Conservation (phyloP, 306 rosid species). For the Sicyos edulis region DNA sequence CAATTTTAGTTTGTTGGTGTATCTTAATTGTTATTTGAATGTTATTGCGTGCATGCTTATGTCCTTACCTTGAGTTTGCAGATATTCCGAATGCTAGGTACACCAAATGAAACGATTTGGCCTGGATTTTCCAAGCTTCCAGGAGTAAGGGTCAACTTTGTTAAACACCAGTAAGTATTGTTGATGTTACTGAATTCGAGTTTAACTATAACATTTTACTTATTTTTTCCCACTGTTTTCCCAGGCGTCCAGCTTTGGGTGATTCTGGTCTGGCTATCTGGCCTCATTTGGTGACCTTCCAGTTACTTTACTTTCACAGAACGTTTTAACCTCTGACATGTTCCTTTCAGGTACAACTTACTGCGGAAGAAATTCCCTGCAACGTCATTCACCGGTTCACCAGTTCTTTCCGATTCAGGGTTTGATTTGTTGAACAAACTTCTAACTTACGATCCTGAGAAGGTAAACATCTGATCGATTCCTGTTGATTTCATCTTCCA, state of each 20-base stretch:
- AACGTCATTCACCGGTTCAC: constrained; percentile 92
- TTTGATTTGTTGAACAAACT: constrained; percentile 97
- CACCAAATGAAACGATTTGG: constrained; percentile 98
- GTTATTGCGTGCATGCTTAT: neutral
- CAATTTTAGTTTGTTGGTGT: neutral
- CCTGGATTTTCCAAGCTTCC: constrained; percentile 91
- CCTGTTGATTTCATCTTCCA: constrained; percentile 1
- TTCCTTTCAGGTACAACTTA: constrained; percentile 91
- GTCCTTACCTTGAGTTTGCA: constrained; percentile 21
- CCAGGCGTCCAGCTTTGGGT: constrained; percentile 99
- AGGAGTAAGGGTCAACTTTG: constrained; percentile 97
- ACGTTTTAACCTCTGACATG: constrained; percentile 49
- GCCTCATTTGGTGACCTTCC: constrained; percentile 80
- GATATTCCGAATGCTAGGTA: constrained; percentile 86
- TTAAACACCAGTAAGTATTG: constrained; percentile 91
- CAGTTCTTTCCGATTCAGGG: constrained; percentile 97
- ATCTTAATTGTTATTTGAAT: neutral
- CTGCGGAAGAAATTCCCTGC: constrained; percentile 97
- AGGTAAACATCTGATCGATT: constrained; percentile 44
- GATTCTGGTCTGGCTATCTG: constrained; percentile 96
- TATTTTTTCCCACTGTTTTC: constrained; percentile 74
- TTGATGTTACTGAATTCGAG: constrained; percentile 12
- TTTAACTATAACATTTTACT: constrained; percentile 2
- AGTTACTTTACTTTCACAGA: constrained; percentile 33
- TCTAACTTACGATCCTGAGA: constrained; percentile 94